A percentile compares a stretch with the other conserved stretches of the same genome.
Conservation (phyloP, 2,329 filamentous ascomycete species). For the Xylariales sp. region DNA sequence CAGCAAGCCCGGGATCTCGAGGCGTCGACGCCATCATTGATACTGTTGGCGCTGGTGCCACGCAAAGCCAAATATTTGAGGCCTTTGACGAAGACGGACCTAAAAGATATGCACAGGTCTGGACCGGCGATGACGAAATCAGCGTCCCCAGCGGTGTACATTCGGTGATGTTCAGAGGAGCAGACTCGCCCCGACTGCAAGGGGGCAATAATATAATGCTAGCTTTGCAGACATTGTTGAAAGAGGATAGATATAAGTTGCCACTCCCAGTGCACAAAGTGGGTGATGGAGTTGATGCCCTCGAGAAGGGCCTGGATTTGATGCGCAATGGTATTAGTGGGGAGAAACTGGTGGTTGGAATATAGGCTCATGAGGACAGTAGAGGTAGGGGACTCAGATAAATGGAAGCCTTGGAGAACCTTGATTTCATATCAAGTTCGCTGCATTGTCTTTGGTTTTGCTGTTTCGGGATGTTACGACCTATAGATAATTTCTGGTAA, state of each 20-base stretch:
- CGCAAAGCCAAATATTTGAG: constrained; percentile 21
- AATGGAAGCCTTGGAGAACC: too few relatives aligned
- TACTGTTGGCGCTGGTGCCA: constrained; percentile 22
- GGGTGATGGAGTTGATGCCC: constrained; percentile 17
- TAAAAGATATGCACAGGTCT: constrained; percentile 24
- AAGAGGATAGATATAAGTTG: constrained; percentile 20
- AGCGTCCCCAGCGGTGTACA: constrained; percentile 22
- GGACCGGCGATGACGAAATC: constrained; percentile 19
- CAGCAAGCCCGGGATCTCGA: constrained; percentile 15
- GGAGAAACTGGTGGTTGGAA: constrained; percentile 11
- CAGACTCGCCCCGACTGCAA: constrained; percentile 11
- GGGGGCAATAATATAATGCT: constrained; percentile 7
- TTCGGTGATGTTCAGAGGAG: constrained; percentile 14
- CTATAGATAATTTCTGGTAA: too few relatives aligned
- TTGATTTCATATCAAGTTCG: too few relatives aligned
- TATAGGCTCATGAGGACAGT: too few relatives aligned
- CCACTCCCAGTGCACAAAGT: constrained; percentile 18
- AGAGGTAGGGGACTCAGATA: too few relatives aligned
- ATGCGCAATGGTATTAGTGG: constrained; percentile 10
- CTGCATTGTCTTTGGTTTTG: too few relatives aligned
- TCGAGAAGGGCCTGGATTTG: constrained; percentile 20
- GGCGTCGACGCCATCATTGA: constrained; percentile 32
- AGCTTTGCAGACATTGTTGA: constrained; percentile 16
- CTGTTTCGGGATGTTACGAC: too few relatives aligned
- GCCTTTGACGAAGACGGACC: constrained; percentile 21